phyloP scores from a whole-genome alignment of 2,329 filamentous ascomycete genomes.

The Colletotrichum falcatum region DNA sequence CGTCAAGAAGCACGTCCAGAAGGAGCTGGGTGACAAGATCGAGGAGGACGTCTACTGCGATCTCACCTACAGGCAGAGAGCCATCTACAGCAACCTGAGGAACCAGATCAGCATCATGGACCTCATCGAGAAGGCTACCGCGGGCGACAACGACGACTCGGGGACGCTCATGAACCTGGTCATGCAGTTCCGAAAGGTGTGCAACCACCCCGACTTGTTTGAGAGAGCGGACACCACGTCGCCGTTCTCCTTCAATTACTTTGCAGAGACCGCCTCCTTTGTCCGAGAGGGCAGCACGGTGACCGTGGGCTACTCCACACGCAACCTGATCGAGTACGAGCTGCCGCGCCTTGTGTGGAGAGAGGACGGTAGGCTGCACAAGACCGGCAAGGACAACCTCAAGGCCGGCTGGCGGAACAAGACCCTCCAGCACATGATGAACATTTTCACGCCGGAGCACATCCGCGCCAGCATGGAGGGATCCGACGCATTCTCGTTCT shows the following conservation, averaged over 20 bases:
- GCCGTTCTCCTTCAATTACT: conserved; percentile 85
- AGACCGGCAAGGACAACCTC: conserved; percentile 78
- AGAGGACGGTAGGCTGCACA: conserved; percentile 80
- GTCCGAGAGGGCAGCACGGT: conserved; percentile 87
- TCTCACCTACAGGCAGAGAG: conserved; percentile 93
- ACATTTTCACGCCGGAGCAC: conserved; percentile 88
- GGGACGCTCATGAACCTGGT: conserved; percentile 98
- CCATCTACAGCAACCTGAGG: conserved; percentile 90
- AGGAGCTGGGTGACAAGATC: conserved; percentile 98
- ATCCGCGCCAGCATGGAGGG: conserved; percentile 72
- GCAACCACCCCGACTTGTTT: conserved; percentile 97
- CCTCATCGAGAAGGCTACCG: conserved; percentile 94
- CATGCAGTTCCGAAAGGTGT: conserved; percentile 99
- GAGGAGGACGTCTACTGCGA: conserved; percentile 97
- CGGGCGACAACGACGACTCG: conserved; percentile 94
- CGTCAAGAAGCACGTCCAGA: conserved; percentile 99
- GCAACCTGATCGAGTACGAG: conserved; percentile 86
- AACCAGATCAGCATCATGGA: conserved; percentile 99
- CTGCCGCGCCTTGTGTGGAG: conserved; percentile 86
- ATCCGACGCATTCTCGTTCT: conserved; percentile 83
- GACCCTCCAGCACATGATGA: conserved; percentile 85
- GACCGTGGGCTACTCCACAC: conserved; percentile 86
- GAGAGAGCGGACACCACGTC: conserved; percentile 93
- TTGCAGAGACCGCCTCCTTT: conserved; percentile 95
- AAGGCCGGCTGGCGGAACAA: conserved; percentile 84